Evolutionary conservation across 768 basidiomycete species (phyloP), one percentile per base, ranked within the genome.

Genomic region (Leccinum arenicola): DNA sequence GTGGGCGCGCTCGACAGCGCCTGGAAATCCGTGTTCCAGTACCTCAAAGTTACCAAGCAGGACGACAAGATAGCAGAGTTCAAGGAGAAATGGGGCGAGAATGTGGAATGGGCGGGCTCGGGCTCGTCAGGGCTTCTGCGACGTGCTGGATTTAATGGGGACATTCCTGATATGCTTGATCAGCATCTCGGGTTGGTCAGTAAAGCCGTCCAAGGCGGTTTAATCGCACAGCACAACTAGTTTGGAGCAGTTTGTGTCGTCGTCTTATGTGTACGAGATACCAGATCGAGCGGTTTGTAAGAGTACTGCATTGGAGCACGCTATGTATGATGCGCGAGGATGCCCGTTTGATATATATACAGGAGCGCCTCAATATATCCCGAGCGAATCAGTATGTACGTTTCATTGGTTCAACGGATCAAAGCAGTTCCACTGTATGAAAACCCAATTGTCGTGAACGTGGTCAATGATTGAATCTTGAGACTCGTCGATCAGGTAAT

Each of bases 61-160:
- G 3, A 23, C 3, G 23, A 23, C 23, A 23, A 23, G 23, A 23
- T 23, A 23, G 23, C 23, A 23, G 23, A 23, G 23, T 75, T 76
- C 66, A 62, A 65, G 56, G 14, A 38, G 2, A 47, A 62, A 5
- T 77, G 74, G 74, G 74, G 75, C 0, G 53, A 53, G 40, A 76
- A 75, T 23, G 19, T 53, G 9, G 73, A 75, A 47, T 76, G 74
- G 73, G 23, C 53, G 7, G 25, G 43, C 17, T 14, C 53, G 7
- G 25, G 43, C 17, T 14, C 33, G 15, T 61, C 58, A 21, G 43
- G 38, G 9, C 23, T 52, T 21, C 15, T 50, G 47, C 47, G 36
- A 17, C 3, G 15, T 9, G 27, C 4, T 38, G 27, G 15, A 17
- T 6, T 5, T 10, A 45, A 23, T 1, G 45, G n/a, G 1, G 9